Evolutionary conservation across 768 basidiomycete genomes (phyloP).

Genomic region (Hypholoma sublateritium): DNA sequence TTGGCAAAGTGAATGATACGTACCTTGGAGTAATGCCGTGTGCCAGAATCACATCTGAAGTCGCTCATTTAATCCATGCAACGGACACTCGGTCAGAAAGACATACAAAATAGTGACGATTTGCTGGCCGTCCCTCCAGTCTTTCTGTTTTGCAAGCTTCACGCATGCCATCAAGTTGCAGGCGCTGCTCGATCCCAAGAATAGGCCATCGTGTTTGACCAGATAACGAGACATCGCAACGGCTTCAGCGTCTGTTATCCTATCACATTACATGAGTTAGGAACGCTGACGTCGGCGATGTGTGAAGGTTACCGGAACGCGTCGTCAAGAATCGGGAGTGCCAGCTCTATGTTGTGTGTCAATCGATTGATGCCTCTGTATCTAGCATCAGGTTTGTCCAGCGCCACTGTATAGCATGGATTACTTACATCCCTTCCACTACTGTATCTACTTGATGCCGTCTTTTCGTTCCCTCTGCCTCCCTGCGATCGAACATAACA

Average conservation of each 20-base stretch:
- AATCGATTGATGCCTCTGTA: constrained; percentile 88
- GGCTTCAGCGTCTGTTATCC: constrained; percentile 91
- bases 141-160: constrained; percentile 69
- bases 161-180: constrained; percentile 95
- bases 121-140: constrained; percentile 65
- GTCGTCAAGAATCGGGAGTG: constrained; percentile 82
- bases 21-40: constrained; percentile 91
- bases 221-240: constrained; percentile 95
- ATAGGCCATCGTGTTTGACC: constrained; percentile 87
- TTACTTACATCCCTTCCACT: constrained; percentile 81
- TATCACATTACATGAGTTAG: constrained; percentile 25
- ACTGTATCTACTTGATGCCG: constrained; percentile 95
- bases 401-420: neutral
- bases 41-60: constrained; percentile 84
- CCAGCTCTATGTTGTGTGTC: constrained; percentile 88
- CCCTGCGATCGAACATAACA: constrained; percentile 92
- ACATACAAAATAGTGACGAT: constrained; percentile 85
- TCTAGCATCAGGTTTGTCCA: neutral
- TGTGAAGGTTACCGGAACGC: constrained; percentile 65
- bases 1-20: neutral
- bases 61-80: neutral
- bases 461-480: constrained; percentile 91
- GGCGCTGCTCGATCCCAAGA: constrained; percentile 94
- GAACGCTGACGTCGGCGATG: neutral
- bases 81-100: neutral